A percentile compares a stretch with the other conserved stretches of the same genome.
Conservation (phyloP, 441 rosid genomes). For the Populus hybrid region DNA sequence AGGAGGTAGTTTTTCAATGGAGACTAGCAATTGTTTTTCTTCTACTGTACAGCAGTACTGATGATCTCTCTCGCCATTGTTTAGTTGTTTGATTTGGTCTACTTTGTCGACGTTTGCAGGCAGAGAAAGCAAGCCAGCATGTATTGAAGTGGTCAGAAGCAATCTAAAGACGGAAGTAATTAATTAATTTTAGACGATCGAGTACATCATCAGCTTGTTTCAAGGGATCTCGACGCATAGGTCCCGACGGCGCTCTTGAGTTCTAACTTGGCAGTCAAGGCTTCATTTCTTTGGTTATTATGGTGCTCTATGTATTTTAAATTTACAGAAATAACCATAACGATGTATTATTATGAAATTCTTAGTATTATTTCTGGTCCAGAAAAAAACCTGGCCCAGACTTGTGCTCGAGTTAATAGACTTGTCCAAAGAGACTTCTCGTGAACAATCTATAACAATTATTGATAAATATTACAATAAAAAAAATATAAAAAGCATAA, state of each 20-base stretch:
- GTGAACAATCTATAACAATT: too few relatives aligned
- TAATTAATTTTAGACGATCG: not conserved
- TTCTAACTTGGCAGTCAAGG: not conserved
- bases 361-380: too few relatives aligned
- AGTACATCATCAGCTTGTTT: not conserved
- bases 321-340: too few relatives aligned
- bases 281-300: not conserved
- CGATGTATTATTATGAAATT: too few relatives aligned
- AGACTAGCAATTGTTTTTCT: not conserved
- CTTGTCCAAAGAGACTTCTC: too few relatives aligned
- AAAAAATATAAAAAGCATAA: too few relatives aligned
- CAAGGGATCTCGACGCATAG: not conserved
- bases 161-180: slow-evolving; percentile 9
- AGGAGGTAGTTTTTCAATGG: slow-evolving; percentile 43
- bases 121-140: slow-evolving; percentile 54
- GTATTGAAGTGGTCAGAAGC: slow-evolving; percentile 56
- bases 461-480: too few relatives aligned
- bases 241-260: not conserved
- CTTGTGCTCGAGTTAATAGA: too few relatives aligned
- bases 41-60: not conserved
- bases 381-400: too few relatives aligned
- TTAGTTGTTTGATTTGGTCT: not conserved
- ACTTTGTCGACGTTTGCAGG: slow-evolving; percentile 34
- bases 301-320: not conserved
- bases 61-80: not conserved